Evolutionary conservation across 108 stramenopile species (phyloP).

Genomic region (Skeletonema tropicum): DNA sequence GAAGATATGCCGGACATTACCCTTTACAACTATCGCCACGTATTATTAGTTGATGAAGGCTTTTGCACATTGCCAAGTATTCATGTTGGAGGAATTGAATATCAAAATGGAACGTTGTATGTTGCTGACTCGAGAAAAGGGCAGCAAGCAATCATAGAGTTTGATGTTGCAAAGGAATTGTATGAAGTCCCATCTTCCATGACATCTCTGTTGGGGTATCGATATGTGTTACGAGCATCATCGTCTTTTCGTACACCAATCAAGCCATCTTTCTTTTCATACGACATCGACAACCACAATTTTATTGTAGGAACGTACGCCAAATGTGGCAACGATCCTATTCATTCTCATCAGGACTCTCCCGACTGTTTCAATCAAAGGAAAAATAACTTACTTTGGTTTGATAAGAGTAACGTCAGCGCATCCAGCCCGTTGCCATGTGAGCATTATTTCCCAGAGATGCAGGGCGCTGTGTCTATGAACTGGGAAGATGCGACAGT

Average conservation of each 20-base stretch:
- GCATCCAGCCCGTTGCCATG: neutral
- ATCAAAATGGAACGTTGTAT: conserved; percentile 21
- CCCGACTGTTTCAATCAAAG: conserved; percentile 6
- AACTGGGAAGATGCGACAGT: neutral
- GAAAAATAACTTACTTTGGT: conserved; percentile 23
- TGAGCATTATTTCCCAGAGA: conserved; percentile 35
- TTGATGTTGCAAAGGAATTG: conserved; percentile 15
- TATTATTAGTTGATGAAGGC: conserved; percentile 28
- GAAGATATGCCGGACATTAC: neutral
- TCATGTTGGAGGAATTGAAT: conserved; percentile 36
- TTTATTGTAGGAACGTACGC: conserved; percentile 32
- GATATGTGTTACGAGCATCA: conserved; percentile 18
- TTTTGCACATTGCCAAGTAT: conserved; percentile 35
- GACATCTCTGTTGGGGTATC: conserved; percentile 15
- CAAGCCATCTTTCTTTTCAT: conserved; percentile 32
- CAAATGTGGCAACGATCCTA: conserved; percentile 6
- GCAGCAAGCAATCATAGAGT: conserved; percentile 13
- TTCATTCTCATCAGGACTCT: conserved; percentile 22
- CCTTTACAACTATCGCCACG: conserved; percentile 20
- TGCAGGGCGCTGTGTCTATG: conserved; percentile 36
- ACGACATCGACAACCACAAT: conserved; percentile 17
- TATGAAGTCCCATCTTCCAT: conserved; percentile 14
- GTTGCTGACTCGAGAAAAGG: conserved; percentile 29
- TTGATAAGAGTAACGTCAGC: conserved; percentile 4
- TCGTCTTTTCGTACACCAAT: conserved; percentile 25